Evolutionary conservation across 352 stramenopile genomes (phyloP), one percentile per base, ranked within the genome.

Genomic region (Pythium biforme): DNA sequence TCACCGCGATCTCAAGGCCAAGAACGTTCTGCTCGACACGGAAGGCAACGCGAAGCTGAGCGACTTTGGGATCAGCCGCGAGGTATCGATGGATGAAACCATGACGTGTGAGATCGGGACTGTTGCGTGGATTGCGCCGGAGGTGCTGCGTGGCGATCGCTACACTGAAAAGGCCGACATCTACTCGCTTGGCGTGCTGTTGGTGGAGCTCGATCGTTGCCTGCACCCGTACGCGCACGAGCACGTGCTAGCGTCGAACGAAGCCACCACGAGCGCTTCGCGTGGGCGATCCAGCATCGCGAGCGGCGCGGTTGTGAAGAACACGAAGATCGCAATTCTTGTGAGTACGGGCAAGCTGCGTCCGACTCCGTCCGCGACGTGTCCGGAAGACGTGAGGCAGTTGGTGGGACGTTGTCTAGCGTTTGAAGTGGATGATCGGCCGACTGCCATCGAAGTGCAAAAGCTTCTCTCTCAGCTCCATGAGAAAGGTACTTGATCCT

Each of bases 91-190:
- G 33, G 53, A 64, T 25, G 55, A 62, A 25, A 69, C 59, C 1
- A 75, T 75, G 68, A 75, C 68, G 22, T 19, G 59, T 14, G 62
- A 72, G 34, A 47, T 72, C 19, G 68, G 68, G 9, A 70, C 64
- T 5, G 52, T 69, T 17, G 57, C 58, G 37, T 72, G 64, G 62
- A 72, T 71, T 31, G 68, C 63, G 15, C 63, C 63, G 3, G 68
- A 74, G 47, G 57, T 75, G 10, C 41, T 75, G 15, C 63, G 69
- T 17, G 68, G 63, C 34, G 51, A 69, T 10, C 63, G 63, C 29
- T 75, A 75, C 59, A 66, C 47, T 7, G 64, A 70, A 53, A 66
- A 72, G 59, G 68, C 68, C 4, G 68, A 75, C 41, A 72, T 75
- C 20, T 75, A 72, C 43, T 72, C 63, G 17, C 48, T 75, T 14